Conservation (phyloP, 768 basidiomycete species). For the Podaxis rugospora region DNA sequence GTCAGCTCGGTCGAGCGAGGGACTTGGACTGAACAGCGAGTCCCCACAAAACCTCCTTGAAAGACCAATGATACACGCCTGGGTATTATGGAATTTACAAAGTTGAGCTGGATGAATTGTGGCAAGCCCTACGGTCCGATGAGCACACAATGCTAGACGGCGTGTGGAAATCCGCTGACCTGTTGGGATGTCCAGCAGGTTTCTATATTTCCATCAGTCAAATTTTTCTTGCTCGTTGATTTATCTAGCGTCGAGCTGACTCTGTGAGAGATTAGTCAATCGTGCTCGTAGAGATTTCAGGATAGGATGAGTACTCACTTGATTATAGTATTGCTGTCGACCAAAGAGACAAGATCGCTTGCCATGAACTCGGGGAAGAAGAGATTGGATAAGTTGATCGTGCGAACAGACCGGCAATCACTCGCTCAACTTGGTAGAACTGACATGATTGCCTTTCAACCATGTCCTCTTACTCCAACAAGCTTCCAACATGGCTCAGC, state of each 20-base stretch:
- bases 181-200: constrained; percentile 86
- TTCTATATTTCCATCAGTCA: constrained; percentile 67
- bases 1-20: constrained; percentile 22
- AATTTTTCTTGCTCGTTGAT: constrained; percentile 62
- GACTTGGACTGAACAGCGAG: constrained; percentile 48
- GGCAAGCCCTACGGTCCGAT: constrained; percentile 57
- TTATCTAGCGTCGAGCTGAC: constrained; percentile 81
- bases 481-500: constrained; percentile 26
- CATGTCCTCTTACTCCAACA: neutral
- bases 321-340: constrained; percentile 40
- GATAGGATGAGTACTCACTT: constrained; percentile 36
- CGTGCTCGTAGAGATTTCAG: neutral
- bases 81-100: constrained; percentile 49
- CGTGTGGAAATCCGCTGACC: constrained; percentile 28
- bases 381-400: neutral
- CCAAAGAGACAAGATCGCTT: constrained; percentile 31
- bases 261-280: constrained; percentile 31
- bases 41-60: constrained; percentile 85
- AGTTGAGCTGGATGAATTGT: constrained; percentile 68
- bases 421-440: neutral
- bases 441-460: neutral
- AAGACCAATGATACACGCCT: constrained; percentile 61
- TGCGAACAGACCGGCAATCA: constrained; percentile 3
- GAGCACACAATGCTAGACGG: neutral
- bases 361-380: constrained; percentile 16